Evolutionary conservation across 352 stramenopile genomes (phyloP).

Genomic region (Saprolegnia diclina): DNA sequence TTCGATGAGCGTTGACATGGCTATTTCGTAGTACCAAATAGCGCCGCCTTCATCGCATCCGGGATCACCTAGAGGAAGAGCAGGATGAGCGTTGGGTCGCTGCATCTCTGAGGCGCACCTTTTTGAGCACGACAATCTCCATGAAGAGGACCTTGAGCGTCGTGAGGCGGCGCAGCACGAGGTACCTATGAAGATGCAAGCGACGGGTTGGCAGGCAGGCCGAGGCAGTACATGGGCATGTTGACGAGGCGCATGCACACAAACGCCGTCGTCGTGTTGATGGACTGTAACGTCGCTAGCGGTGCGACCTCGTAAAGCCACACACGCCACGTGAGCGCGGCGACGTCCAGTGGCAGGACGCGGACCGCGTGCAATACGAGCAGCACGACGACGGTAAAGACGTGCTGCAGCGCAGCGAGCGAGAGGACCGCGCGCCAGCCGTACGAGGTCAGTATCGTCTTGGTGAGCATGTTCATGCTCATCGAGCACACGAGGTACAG

Average conservation of each 20-base stretch:
- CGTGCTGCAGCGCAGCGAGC: slow-evolving; percentile 54
- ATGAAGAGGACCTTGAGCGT: slow-evolving; percentile 74
- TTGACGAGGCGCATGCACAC: slow-evolving; percentile 60
- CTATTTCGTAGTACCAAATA: slow-evolving; percentile 38
- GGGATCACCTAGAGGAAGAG: slow-evolving; percentile 36
- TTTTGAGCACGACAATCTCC: slow-evolving; percentile 64
- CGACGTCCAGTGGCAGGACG: slow-evolving; percentile 30
- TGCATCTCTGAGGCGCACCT: slow-evolving; percentile 28
- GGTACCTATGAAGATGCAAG: slow-evolving; percentile 33
- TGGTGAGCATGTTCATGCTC: slow-evolving; percentile 73
- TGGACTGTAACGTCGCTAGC: slow-evolving; percentile 45
- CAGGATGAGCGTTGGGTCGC: neutral
- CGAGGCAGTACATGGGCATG: slow-evolving; percentile 56
- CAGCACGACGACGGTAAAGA: slow-evolving; percentile 49
- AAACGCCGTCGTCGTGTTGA: slow-evolving; percentile 65
- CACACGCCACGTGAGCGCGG: neutral
- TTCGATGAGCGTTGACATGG: neutral
- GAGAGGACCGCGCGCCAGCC: slow-evolving; percentile 55
- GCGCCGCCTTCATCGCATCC: slow-evolving; percentile 45
- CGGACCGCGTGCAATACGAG: slow-evolving; percentile 33
- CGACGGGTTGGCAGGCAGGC: neutral
- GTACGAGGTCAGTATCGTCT: slow-evolving; percentile 57
- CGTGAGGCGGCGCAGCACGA: slow-evolving; percentile 60
- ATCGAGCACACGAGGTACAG: slow-evolving; percentile 65
- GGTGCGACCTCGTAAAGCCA: slow-evolving; percentile 27